These are phyloP conservation scores for Coleophoma crateriformis DNA, from an alignment of 2,329 filamentous ascomycete genomes.

Conservation along the genomic window DNA sequence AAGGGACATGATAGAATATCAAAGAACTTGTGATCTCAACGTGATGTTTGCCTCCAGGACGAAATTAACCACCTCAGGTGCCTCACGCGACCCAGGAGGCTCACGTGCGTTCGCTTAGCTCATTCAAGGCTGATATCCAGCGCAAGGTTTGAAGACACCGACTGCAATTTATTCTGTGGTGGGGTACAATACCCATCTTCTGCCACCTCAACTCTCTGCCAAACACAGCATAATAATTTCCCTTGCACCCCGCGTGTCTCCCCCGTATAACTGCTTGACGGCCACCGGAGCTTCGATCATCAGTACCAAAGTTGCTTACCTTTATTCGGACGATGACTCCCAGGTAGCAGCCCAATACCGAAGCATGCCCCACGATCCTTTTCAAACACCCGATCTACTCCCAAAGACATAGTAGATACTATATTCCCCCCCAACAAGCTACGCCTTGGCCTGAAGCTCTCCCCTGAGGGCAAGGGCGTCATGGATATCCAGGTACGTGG, in stretches of 20 bases:
- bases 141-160: neutral
- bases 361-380: constrained; percentile 22
- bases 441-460: constrained; percentile 5
- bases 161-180: neutral
- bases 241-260: neutral
- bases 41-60: neutral
- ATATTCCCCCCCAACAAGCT: neutral
- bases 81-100: neutral
- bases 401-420: constrained; percentile 15
- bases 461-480: constrained; percentile 8
- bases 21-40: neutral
- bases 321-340: constrained; percentile 16
- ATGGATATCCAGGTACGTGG: constrained; percentile 26
- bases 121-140: neutral
- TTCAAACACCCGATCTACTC: constrained; percentile 8
- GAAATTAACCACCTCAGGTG: neutral
- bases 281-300: too few relatives aligned
- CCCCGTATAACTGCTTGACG: too few relatives aligned
- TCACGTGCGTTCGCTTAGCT: neutral
- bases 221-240: neutral
- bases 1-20: too few relatives aligned
- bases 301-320: neutral
- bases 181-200: neutral
- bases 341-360: constrained; percentile 11
- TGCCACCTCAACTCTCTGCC: neutral